Conservation (phyloP, 1,284 basidiomycete genomes). For the Cystobasidiaceae sp. region DNA sequence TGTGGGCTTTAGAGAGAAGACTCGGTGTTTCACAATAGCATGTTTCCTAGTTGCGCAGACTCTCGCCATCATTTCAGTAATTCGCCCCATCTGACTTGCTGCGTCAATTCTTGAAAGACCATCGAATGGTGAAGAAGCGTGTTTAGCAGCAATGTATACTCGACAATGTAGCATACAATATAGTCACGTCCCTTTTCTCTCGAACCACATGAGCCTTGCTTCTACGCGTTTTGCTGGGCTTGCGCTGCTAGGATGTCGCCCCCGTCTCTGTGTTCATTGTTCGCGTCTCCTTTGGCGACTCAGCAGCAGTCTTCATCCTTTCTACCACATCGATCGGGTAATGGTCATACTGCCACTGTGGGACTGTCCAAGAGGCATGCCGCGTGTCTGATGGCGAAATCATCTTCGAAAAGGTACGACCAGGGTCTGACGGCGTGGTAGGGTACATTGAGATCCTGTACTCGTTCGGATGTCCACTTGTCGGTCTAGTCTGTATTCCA, state of each 20-base stretch:
- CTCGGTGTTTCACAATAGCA: neutral
- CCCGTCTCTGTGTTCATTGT: too few relatives aligned
- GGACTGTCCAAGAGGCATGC: neutral
- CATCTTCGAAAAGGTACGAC: neutral
- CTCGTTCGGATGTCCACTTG: neutral
- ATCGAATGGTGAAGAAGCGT: neutral
- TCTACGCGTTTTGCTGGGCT: too few relatives aligned
- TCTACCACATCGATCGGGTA: neutral
- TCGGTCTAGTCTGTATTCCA: neutral
- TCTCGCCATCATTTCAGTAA: neutral
- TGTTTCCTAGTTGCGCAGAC: neutral
- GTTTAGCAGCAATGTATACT: too few relatives aligned
- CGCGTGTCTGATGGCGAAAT: neutral
- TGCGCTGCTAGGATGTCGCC: too few relatives aligned
- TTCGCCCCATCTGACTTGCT: neutral
- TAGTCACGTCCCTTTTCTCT: too few relatives aligned
- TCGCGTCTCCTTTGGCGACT: too few relatives aligned
- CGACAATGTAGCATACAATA: too few relatives aligned
- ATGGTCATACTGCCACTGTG: neutral
- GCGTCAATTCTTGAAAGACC: neutral
- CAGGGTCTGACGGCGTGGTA: slow-evolving; percentile 6
- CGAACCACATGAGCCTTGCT: too few relatives aligned
- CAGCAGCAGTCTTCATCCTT: neutral
- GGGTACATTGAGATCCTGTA: slow-evolving; percentile 12
- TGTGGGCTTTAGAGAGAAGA: slow-evolving; percentile 18